A percentile compares a stretch with the other conserved stretches of the same genome.
These are phyloP conservation scores for Sugiyamaella xylanicola DNA, from an alignment of 1,139 yeast genomes.

Conservation along the genomic window DNA sequence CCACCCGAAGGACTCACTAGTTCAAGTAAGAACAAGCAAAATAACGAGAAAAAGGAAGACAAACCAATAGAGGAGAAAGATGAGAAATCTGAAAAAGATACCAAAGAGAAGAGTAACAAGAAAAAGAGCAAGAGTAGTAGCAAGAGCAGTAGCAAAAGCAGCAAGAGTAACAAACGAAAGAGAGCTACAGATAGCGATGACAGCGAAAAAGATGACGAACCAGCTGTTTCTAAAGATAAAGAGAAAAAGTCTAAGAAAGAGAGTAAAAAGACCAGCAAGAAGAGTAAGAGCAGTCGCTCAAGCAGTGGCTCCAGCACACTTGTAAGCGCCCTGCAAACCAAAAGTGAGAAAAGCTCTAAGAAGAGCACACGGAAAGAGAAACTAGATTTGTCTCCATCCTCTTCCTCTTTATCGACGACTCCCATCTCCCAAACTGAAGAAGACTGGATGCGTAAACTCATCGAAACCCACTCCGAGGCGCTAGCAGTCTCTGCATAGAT, in stretches of 20 bases:
- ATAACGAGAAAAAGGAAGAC: constrained; percentile 26
- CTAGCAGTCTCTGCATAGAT: constrained; percentile 4
- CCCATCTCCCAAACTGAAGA: constrained; percentile 9
- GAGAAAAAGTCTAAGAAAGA: constrained; percentile 17
- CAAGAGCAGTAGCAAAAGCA: constrained; percentile 29
- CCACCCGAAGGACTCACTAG: constrained; percentile 25
- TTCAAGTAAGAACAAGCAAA: constrained; percentile 27
- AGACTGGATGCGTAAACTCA: constrained; percentile 16
- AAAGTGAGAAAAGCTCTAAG: not conserved
- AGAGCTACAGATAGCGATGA: constrained; percentile 1
- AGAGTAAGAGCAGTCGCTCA: constrained; percentile 1
- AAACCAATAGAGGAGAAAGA: constrained; percentile 16
- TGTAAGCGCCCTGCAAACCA: not conserved
- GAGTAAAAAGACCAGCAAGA: constrained; percentile 11
- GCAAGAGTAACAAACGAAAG: constrained; percentile 13
- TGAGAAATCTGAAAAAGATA: constrained; percentile 28
- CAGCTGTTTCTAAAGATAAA: constrained; percentile 6
- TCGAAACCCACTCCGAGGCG: constrained; percentile 6
- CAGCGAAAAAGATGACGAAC: not conserved
- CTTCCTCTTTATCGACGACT: not conserved
- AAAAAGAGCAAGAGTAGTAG: constrained; percentile 34
- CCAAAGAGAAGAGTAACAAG: constrained; percentile 31
- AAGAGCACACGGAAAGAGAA: not conserved
- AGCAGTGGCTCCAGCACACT: not conserved
- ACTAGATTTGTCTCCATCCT: too few species aligned